A percentile compares a stretch with the other conserved stretches of the same genome.
phyloP scores from a whole-genome alignment of 75 land plant species.

The Picea glauca region DNA sequence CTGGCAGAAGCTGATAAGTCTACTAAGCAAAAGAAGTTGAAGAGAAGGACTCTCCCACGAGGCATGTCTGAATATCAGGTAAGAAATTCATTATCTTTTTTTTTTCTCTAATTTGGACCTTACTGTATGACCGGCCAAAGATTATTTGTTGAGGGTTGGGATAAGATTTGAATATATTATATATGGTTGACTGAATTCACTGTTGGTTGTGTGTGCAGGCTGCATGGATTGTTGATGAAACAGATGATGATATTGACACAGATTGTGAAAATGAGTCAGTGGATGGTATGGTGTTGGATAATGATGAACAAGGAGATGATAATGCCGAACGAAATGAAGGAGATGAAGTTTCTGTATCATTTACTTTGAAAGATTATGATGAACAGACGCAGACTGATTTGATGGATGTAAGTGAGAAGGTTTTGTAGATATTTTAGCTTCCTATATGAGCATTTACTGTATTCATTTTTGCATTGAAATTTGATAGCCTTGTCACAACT shows the following conservation, averaged over 20 bases:
- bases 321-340: conserved; percentile 40
- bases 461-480: neutral
- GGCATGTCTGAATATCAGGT: conserved; percentile 98
- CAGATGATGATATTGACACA: conserved; percentile 39
- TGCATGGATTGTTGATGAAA: conserved; percentile 89
- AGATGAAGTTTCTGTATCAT: conserved; percentile 17
- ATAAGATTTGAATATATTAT: conserved; percentile 2
- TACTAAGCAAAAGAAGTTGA: conserved; percentile 28
- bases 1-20: conserved; percentile 70
- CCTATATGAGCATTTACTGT: neutral
- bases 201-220: conserved; percentile 46
- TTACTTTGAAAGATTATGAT: conserved; percentile 31
- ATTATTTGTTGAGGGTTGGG: neutral
- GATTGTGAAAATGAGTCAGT: conserved; percentile 38
- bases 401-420: conserved; percentile 45
- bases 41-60: conserved; percentile 62
- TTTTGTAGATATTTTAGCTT: neutral
- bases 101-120: neutral
- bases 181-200: neutral
- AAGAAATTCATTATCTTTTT: neutral
- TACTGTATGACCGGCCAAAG: neutral
- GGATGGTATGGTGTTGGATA: conserved; percentile 68
- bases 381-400: conserved; percentile 46
- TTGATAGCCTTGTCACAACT: neutral
- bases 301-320: conserved; percentile 25